phyloP scores from a whole-genome alignment of 768 basidiomycete species.

The Leccinum imitatum region DNA sequence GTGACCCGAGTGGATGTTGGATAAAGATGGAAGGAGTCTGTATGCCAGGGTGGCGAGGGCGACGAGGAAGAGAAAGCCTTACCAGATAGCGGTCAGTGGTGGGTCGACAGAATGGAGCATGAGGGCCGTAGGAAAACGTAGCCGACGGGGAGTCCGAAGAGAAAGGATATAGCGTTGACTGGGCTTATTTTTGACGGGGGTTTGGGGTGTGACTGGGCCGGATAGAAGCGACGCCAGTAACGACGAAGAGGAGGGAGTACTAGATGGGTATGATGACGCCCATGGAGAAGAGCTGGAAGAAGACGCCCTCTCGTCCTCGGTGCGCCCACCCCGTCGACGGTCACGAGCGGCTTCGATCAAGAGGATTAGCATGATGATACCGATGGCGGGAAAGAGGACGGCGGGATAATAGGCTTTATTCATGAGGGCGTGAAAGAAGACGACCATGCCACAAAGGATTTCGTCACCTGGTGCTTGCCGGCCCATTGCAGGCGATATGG shows the following conservation, averaged over 20 bases:
- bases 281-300: constrained; percentile 42
- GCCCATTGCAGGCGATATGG: no score
- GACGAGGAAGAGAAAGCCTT: no score
- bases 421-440: constrained; percentile 43
- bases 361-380: constrained; percentile 33
- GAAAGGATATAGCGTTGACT: no score
- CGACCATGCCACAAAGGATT: constrained; percentile 43
- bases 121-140: no score
- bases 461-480: no score
- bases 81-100: no score
- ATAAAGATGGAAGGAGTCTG: no score
- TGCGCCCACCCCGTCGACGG: no score
- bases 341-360: constrained; percentile 45
- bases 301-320: no score
- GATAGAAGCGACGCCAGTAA: constrained; percentile 34
- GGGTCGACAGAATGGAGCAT: no score
- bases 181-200: constrained; percentile 9
- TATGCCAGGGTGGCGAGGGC: no score
- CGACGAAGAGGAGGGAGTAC: constrained; percentile 44
- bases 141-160: background rate
- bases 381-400: constrained; percentile 10
- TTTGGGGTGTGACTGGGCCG: background rate
- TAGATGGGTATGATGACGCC: constrained; percentile 46
- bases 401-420: constrained; percentile 16
- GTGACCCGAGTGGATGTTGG: no score